Evolutionary conservation across 768 basidiomycete species (phyloP), one percentile per base, ranked within the genome.

Genomic region (Exidia glandulosa): DNA sequence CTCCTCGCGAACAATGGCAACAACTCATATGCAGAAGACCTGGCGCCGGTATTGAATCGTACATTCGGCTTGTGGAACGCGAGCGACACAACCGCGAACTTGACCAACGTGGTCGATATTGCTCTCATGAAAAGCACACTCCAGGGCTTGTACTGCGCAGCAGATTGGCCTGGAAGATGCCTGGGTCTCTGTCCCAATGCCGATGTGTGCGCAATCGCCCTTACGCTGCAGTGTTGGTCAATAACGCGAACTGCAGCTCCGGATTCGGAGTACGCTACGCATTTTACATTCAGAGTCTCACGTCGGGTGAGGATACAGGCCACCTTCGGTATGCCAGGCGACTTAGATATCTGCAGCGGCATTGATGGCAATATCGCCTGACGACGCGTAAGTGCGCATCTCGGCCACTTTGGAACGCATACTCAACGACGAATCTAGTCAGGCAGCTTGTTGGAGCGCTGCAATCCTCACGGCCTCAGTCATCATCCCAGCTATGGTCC

Each of bases 401-500:
- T 54, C 25, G 12, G 9, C 12, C n/a, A n/a, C 25, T 27, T 54
- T 29, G 12, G 30, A 12, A n/a, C 50, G 25, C 50, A 19, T n/a
- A n/a, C n/a, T n/a, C n/a, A n/a, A n/a, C n/a, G 50, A 54, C 50
- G 50, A 54, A 19, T 54, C 50, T 10, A 54, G n/a, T n/a, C n/a
- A 23, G 5, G 14, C 57, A 10, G 57, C 34, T 10, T 45, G 41
- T 16, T 62, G 61, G 61, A 32, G 61, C n/a, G 59, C 61, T 19
- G 56, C 50, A 4, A 32, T 62, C 14, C 57, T 63, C 0, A 62
- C 61, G 2, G 37, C 60, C 13, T 37, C 61, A 9, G 32, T 62
- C 12, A 45, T 62, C 1, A n/a, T 62, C n/a, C 61, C 61, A 23
- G 61, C 61, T 6, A 57, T 60, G 5, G 56, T 36, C 12, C 61